A percentile compares a stretch with the other conserved stretches of the same genome.
These are phyloP conservation scores for Phylloporus rhodoxanthus DNA, from an alignment of 768 basidiomycete genomes.

Conservation along the genomic window DNA sequence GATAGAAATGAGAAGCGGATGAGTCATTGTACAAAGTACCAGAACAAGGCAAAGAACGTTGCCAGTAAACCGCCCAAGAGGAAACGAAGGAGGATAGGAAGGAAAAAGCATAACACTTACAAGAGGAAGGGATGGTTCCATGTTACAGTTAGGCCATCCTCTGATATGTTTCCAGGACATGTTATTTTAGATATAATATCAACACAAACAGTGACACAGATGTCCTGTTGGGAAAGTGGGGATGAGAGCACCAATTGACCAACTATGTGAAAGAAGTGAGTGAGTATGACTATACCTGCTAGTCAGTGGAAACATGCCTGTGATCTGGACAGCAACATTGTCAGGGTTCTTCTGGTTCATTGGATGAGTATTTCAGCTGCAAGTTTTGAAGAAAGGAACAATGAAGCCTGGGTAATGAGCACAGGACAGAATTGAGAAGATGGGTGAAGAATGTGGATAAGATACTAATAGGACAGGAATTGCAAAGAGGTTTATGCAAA, in stretches of 20 bases:
- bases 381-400: too few relatives aligned
- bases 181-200: not conserved
- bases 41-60: too few relatives aligned
- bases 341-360: not conserved
- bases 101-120: too few relatives aligned
- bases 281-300: not conserved
- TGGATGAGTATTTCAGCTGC: not conserved
- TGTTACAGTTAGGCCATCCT: not conserved
- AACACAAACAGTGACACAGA: not conserved
- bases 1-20: too few relatives aligned
- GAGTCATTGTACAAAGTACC: too few relatives aligned
- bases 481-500: too few relatives aligned
- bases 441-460: too few relatives aligned
- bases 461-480: too few relatives aligned
- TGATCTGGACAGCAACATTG: not conserved
- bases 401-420: too few relatives aligned
- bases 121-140: conserved; percentile 2
- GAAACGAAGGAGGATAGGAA: too few relatives aligned
- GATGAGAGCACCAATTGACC: not conserved
- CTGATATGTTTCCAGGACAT: not conserved
- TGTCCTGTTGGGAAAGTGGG: not conserved
- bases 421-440: too few relatives aligned
- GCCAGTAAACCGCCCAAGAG: too few relatives aligned
- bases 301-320: not conserved
- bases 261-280: not conserved